Percentiles rank a stretch among this genome's conserved stretches.
Evolutionary conservation across 2,329 filamentous ascomycete genomes (phyloP).

Genomic region (Aspergillus sp.): DNA sequence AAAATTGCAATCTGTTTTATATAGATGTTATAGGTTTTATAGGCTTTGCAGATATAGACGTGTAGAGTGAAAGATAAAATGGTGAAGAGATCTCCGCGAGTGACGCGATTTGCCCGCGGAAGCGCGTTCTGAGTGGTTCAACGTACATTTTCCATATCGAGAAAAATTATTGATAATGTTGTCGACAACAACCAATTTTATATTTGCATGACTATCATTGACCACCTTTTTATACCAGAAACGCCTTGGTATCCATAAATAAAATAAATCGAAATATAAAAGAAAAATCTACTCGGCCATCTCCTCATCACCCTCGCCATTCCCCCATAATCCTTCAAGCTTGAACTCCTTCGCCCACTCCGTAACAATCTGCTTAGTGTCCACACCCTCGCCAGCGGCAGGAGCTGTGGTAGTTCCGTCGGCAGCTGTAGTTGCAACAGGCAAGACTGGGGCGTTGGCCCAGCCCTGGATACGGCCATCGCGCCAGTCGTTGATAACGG

Average conservation of each 20-base stretch:
- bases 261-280: slow-evolving; percentile 17
- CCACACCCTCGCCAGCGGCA: slow-evolving; percentile 43
- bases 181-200: not conserved
- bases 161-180: not conserved
- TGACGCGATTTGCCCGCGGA: not conserved
- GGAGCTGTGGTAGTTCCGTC: slow-evolving; percentile 25
- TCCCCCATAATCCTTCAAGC: slow-evolving; percentile 84
- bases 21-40: not conserved
- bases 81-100: slow-evolving; percentile 1
- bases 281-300: slow-evolving; percentile 32
- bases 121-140: not conserved
- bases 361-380: slow-evolving; percentile 77
- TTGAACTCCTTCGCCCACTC: slow-evolving; percentile 95
- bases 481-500: slow-evolving; percentile 92
- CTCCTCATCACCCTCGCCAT: slow-evolving; percentile 43
- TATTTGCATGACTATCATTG: not conserved
- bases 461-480: slow-evolving; percentile 92
- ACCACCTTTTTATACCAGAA: slow-evolving; percentile 1
- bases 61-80: not conserved
- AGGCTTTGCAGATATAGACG: not conserved
- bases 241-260: slow-evolving; percentile 26
- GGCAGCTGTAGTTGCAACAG: slow-evolving; percentile 38
- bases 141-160: not conserved
- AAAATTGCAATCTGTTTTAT: not conserved
- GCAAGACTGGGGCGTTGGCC: slow-evolving; percentile 67